Conservation (phyloP, 768 basidiomycete species). For the Rhizopogon rudus region DNA sequence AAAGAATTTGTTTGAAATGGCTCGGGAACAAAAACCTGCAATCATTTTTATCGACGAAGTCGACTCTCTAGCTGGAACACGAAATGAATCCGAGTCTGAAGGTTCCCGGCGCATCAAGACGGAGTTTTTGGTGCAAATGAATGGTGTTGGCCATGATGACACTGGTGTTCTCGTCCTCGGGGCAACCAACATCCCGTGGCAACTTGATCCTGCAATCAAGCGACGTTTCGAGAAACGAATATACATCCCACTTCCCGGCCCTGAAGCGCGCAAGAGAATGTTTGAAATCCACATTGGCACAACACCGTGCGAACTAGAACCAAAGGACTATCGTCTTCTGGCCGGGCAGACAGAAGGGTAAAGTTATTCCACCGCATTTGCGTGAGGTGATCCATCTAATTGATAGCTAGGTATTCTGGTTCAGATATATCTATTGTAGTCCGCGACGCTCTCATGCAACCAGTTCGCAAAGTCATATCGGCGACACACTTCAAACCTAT, state of each 20-base stretch:
- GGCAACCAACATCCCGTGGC: conserved; percentile 99
- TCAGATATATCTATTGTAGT: conserved; percentile 94
- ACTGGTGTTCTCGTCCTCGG: conserved; percentile 94
- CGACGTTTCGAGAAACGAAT: conserved; percentile 98
- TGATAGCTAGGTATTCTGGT: conserved; percentile 65
- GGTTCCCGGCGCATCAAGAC: conserved; percentile 97
- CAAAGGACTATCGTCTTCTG: conserved; percentile 74
- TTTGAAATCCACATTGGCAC: conserved; percentile 94
- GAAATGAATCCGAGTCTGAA: conserved; percentile 96
- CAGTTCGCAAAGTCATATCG: conserved; percentile 90
- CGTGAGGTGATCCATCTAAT: background rate
- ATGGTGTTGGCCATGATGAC: conserved; percentile 97
- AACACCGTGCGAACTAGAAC: conserved; percentile 80
- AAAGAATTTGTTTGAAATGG: conserved; percentile 94
- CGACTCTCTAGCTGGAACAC: conserved; percentile 90
- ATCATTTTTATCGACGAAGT: conserved; percentile 99
- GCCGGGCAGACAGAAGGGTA: conserved; percentile 87
- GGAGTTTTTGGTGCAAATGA: conserved; percentile 97
- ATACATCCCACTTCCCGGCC: conserved; percentile 94
- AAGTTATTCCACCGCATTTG: conserved; percentile 5
- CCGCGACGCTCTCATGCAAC: conserved; percentile 97
- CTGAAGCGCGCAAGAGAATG: conserved; percentile 90
- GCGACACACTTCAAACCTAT: conserved; percentile 91
- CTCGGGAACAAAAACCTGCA: conserved; percentile 91
- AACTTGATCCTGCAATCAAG: conserved; percentile 95